Percentiles rank a stretch among this genome's conserved stretches.
Evolutionary conservation across 176 grass and related monocot species (phyloP).

Genomic region (Carex pumila): DNA sequence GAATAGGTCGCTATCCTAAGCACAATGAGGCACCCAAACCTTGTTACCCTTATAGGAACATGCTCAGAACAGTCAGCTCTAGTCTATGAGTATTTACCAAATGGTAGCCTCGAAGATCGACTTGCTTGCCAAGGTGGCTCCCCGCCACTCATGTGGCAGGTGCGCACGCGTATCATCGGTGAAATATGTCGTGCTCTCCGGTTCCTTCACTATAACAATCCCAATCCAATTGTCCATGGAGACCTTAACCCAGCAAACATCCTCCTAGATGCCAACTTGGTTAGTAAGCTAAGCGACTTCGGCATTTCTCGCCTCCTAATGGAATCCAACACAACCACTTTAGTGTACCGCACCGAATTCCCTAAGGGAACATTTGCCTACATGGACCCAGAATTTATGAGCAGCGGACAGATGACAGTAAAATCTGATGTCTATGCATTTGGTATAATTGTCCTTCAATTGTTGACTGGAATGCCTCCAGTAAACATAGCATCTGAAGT

Average conservation of each 20-base stretch:
- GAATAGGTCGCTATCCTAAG: conserved; percentile 40
- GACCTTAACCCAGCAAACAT: conserved; percentile 54
- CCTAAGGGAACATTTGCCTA: conserved; percentile 36
- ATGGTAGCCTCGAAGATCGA: conserved; percentile 60
- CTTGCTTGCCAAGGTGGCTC: conserved; percentile 20
- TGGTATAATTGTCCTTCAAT: conserved; percentile 41
- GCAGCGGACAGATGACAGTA: conserved; percentile 25
- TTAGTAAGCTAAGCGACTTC: conserved; percentile 50
- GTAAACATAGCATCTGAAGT: conserved; percentile 24
- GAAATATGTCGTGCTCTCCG: conserved; percentile 52
- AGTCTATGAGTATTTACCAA: conserved; percentile 44
- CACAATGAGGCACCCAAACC: conserved; percentile 54
- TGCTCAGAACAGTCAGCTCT: conserved; percentile 35
- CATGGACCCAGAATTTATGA: conserved; percentile 49
- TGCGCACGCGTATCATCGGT: conserved; percentile 32
- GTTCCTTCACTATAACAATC: conserved; percentile 48
- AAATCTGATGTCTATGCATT: conserved; percentile 44
- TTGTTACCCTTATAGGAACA: conserved; percentile 51
- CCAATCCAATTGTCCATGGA: conserved; percentile 45
- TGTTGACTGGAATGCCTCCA: conserved; percentile 34
- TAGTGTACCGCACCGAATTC: conserved; percentile 16
- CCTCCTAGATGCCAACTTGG: conserved; percentile 53
- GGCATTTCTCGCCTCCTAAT: conserved; percentile 41
- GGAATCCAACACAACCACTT: conserved; percentile 28
- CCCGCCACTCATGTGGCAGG: conserved; percentile 43